A percentile compares a stretch with the other conserved stretches of the same genome.
phyloP scores from a whole-genome alignment of 2,329 filamentous ascomycete genomes.

The Saccharata proteae region DNA sequence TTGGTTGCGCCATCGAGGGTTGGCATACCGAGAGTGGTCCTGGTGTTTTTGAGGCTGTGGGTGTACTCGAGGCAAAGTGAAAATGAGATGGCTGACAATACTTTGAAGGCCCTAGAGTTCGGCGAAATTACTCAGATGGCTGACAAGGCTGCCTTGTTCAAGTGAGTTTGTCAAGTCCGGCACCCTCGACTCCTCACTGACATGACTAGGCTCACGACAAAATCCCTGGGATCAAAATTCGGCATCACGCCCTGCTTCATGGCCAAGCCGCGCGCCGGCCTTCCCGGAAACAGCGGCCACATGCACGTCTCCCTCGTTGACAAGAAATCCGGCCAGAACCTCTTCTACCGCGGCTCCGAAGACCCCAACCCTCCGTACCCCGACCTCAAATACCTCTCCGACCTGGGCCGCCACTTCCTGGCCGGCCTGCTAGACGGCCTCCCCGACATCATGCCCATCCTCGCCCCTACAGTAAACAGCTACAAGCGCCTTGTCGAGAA shows the following conservation, averaged over 20 bases:
- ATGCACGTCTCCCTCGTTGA: constrained; percentile 88
- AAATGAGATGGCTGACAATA: constrained; percentile 1
- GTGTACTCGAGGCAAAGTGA: constrained; percentile 12
- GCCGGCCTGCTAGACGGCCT: constrained; percentile 81
- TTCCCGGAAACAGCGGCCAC: constrained; percentile 91
- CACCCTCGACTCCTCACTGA: too few species aligned
- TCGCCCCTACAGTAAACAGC: constrained; percentile 91
- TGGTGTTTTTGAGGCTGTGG: constrained; percentile 82
- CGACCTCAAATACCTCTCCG: constrained; percentile 70
- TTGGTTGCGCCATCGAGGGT: constrained; percentile 74
- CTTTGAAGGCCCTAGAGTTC: constrained; percentile 62
- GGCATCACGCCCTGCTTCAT: constrained; percentile 97
- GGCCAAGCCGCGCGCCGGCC: constrained; percentile 84
- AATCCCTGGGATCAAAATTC: constrained; percentile 73
- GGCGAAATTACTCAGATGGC: constrained; percentile 82
- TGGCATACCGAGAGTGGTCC: constrained; percentile 95
- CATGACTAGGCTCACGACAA: constrained; percentile 46
- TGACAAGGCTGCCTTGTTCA: constrained; percentile 84
- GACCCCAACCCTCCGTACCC: constrained; percentile 58
- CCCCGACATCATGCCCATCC: constrained; percentile 87
- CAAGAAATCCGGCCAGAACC: constrained; percentile 59
- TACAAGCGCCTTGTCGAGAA: constrained; percentile 98
- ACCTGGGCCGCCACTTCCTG: constrained; percentile 83
- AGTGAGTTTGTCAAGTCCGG: constrained; percentile 45
- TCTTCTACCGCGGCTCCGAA: constrained; percentile 60